Evolutionary conservation across 2,329 filamentous ascomycete genomes (phyloP), one percentile per base, ranked within the genome.

Genomic region (Ilyonectria sp.): DNA sequence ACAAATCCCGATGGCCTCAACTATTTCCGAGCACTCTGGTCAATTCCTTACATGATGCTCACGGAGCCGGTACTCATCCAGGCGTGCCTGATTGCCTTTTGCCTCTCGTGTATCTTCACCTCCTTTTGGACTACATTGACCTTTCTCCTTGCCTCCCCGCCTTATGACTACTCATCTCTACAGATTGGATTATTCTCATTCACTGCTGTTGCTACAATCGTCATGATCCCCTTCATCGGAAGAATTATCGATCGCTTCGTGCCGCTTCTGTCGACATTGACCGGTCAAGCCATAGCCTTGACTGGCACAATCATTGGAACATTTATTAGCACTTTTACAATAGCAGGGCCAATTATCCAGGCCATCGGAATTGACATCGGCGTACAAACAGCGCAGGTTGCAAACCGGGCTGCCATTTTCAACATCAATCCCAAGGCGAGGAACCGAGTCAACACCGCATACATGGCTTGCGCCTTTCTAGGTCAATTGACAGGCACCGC

Each of bases 381-480:
- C 0, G 84, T 91, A 67, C 93, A 94, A 79, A 92, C 90, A 1
- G 86, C 89, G 1, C 92, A 94, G 77, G 92, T 94, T 35, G 91
- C 92, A 1, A 94, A 95, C 73, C 83, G 93, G 0, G 85, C 86
- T 0, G 86, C 89, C 4, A 92, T 96, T 21, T 95, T 93, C 73
- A 81, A 83, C 1, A 89, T 95, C 23, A 91, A 92, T 60, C 90
- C 93, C 0, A 90, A 89, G 67, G 90, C 91, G 0, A 82, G 92
- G 5, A 96, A 94, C 79, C 82, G 93, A 4, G 87, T 95, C 26
- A 96, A 96, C 76, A 94, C 93, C 0, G 92, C 91, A 1, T 96
- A 94, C 75, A 96, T 95, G 93, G 86, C 94, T 0, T 86, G 87
- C 8, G 90, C 89, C 0, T 95, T 95, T 74, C 89, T 87, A 31